Conservation (phyloP, 306 rosid genomes). For the Lathyrus aphaca region DNA sequence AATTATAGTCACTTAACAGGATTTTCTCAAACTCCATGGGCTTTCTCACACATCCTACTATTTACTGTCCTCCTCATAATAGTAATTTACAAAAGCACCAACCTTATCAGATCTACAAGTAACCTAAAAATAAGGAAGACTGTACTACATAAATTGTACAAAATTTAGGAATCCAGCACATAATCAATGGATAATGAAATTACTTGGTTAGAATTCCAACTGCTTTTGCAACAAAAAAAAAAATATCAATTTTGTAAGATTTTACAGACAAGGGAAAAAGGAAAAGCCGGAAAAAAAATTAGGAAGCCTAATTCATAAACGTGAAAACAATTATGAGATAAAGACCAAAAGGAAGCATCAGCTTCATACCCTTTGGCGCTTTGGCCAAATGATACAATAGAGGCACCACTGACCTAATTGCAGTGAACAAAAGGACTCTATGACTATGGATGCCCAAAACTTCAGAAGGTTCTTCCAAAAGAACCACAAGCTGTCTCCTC, state of each 20-base stretch:
- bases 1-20: conserved; percentile 22
- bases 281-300: conserved; percentile 25
- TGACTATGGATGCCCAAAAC: conserved; percentile 59
- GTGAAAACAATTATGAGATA: conserved; percentile 47
- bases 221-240: conserved; percentile 6
- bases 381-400: conserved; percentile 50
- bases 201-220: conserved; percentile 10
- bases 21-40: conserved; percentile 23
- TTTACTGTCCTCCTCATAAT: conserved; percentile 21
- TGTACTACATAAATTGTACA: conserved; percentile 4
- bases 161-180: conserved; percentile 17
- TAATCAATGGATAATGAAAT: conserved; percentile 6
- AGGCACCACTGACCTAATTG: conserved; percentile 63
- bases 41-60: conserved; percentile 18
- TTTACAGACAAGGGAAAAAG: conserved; percentile 9
- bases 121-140: conserved; percentile 20
- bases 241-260: neutral
- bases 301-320: conserved; percentile 36
- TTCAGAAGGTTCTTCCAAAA: conserved; percentile 52
- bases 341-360: conserved; percentile 51
- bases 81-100: conserved; percentile 34
- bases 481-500: conserved; percentile 52
- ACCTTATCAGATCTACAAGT: conserved; percentile 26
- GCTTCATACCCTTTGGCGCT: conserved; percentile 56
- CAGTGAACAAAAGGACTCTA: conserved; percentile 61